A percentile compares a stretch with the other conserved stretches of the same genome.
Conservation (phyloP, 2,329 filamentous ascomycete species). For the Aspergillus sp. region DNA sequence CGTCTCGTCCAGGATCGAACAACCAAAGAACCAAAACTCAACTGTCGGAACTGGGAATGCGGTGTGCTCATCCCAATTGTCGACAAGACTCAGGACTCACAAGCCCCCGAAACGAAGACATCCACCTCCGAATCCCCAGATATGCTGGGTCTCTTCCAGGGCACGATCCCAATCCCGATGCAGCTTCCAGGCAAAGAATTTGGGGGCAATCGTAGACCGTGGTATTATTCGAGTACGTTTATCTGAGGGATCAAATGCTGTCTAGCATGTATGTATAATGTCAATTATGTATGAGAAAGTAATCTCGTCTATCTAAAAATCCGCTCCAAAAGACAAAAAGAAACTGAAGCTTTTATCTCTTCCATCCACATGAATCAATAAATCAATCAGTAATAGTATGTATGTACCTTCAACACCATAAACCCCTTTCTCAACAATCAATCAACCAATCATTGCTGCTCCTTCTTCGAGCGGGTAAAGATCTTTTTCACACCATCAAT, state of each 20-base stretch:
- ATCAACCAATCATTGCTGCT: too few species aligned
- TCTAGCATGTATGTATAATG: too few species aligned
- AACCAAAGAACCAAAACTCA: slow-evolving; percentile 68
- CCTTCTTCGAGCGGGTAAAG: slow-evolving; percentile 19
- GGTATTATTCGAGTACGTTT: slow-evolving; percentile 8
- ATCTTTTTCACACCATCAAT: slow-evolving; percentile 27
- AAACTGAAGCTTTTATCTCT: too few species aligned
- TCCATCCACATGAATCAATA: too few species aligned
- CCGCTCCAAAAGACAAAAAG: too few species aligned
- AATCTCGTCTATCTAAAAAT: too few species aligned
- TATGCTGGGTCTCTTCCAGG: slow-evolving; percentile 27
- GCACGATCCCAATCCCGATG: slow-evolving; percentile 43
- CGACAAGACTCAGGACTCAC: slow-evolving; percentile 7
- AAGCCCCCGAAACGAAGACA: slow-evolving; percentile 24
- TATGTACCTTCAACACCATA: too few species aligned
- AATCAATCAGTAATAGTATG: too few species aligned
- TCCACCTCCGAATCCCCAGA: slow-evolving; percentile 18
- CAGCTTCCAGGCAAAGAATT: slow-evolving; percentile 28
- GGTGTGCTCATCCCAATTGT: slow-evolving; percentile 70
- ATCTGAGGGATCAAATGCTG: too few species aligned
- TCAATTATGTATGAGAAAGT: too few species aligned
- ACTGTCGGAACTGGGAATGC: slow-evolving; percentile 91
- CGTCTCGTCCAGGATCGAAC: slow-evolving; percentile 65
- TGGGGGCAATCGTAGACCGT: slow-evolving; percentile 15
- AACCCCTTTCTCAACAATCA: too few species aligned